A percentile compares a stretch with the other conserved stretches of the same genome.
These are phyloP conservation scores for Cinnamomum micranthum DNA, from an alignment of 164 flowering plant species.

Conservation along the genomic window DNA sequence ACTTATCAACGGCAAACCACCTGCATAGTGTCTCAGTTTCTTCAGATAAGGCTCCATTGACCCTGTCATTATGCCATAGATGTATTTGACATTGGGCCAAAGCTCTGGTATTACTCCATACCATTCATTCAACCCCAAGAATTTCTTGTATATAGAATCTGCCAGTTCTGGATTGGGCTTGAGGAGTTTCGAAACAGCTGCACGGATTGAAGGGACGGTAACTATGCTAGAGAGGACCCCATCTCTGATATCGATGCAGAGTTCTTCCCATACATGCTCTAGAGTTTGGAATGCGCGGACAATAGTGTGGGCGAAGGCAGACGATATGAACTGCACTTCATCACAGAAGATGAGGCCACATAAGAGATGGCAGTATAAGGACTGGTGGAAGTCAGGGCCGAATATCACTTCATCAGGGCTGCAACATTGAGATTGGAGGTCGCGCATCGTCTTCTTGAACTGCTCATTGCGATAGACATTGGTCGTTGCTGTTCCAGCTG, in stretches of 20 bases:
- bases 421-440: conserved; percentile 53
- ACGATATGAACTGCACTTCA: conserved; percentile 60
- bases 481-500: conserved; percentile 80
- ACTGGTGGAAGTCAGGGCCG: conserved; percentile 75
- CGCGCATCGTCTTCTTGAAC: conserved; percentile 57
- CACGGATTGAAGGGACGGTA: conserved; percentile 56
- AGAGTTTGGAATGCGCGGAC: conserved; percentile 72
- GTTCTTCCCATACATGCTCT: conserved; percentile 80
- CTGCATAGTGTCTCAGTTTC: conserved; percentile 90
- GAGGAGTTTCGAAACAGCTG: conserved; percentile 65
- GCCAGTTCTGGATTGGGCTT: conserved; percentile 74
- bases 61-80: conserved; percentile 94
- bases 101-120: conserved; percentile 78
- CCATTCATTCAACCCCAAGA: conserved; percentile 67
- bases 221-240: conserved; percentile 55
- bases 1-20: conserved; percentile 60
- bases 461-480: conserved; percentile 54
- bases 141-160: conserved; percentile 44
- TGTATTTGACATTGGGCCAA: conserved; percentile 81
- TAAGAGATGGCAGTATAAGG: conserved; percentile 82
- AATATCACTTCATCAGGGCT: conserved; percentile 96
- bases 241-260: conserved; percentile 52
- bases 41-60: conserved; percentile 87
- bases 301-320: conserved; percentile 85
- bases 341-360: conserved; percentile 70